These are phyloP conservation scores for Aureobasidium sp. DNA, from an alignment of 2,329 filamentous ascomycete species.

Conservation along the genomic window DNA sequence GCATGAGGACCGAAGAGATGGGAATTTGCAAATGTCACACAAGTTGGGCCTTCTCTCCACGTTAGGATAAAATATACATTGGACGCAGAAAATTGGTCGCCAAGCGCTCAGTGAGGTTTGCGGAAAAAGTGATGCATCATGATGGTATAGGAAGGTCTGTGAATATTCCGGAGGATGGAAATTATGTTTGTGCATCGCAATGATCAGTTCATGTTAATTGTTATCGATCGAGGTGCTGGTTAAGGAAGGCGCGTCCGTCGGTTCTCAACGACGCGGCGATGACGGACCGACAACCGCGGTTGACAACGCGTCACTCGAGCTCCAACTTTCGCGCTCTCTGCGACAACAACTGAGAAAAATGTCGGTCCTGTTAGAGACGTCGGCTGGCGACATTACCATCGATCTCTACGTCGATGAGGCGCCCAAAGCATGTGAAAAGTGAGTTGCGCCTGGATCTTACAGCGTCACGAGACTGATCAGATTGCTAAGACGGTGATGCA, in stretches of 20 bases:
- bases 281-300: neutral
- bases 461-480: constrained; percentile 44
- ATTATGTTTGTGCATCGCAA: neutral
- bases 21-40: neutral
- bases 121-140: neutral
- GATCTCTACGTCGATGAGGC: constrained; percentile 85
- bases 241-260: neutral
- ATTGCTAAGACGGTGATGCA: constrained; percentile 48
- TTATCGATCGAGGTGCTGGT: neutral
- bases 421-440: constrained; percentile 93
- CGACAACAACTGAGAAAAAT: constrained; percentile 42
- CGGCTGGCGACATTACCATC: constrained; percentile 86
- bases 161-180: neutral
- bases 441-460: constrained; percentile 34
- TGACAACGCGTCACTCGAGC: constrained; percentile 2
- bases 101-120: neutral
- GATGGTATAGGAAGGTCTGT: neutral
- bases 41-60: neutral
- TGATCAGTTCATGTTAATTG: neutral
- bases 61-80: neutral
- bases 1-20: constrained; percentile 14
- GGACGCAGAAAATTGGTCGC: neutral
- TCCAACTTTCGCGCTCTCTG: neutral
- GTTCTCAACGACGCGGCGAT: neutral
- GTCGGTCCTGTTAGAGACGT: constrained; percentile 93